Evolutionary conservation across 2,329 filamentous ascomycete genomes (phyloP), one percentile per base, ranked within the genome.

Genomic region (Xylaria sp.): DNA sequence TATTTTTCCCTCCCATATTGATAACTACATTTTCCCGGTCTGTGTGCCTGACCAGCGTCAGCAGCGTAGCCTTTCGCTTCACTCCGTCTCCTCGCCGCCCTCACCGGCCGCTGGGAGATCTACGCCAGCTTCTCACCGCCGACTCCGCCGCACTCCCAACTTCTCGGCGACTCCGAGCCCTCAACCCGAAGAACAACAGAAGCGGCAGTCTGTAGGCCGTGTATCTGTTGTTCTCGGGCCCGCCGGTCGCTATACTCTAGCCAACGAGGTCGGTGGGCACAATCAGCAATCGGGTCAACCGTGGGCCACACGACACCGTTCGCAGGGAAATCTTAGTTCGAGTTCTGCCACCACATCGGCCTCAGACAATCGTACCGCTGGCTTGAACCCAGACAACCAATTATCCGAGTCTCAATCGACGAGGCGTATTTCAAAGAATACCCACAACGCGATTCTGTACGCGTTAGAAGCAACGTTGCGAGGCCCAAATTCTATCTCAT

Each of bases 401-500:
- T 72, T 66, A 61, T 70, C 73, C 54, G 72, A 76, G 57, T 74
- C 77, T 48, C 79, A 82, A 63, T 78, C 79, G 5, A 76, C 76
- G 57, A 73, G 81, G 62, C 86, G 85, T 69, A 87, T 97, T 74
- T 96, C 92, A 52, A 88, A 85, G 68, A 86, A 90, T 65, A 96
- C 91, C 52, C 90, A 91, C 65, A 90, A 89, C 74, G 93, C 94
- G 44, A 92, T 99, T 72, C 87, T 96, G 68, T 97, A 90, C 79
- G 86, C 92, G 44, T 84, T 97, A 59, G 92, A 97, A 79, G 91
- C 95, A 78, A 91, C 91, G 44, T 82, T 97, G 66, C 88, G 92
- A 67, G 84, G 88, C 52, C 92, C 93, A 1, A 83, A 91, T 66
- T 79, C 85, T 53, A 95, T 97, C 76, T 95, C 92, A 7, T 83